These are phyloP conservation scores for Tylopilus cervinicoccineus DNA, from an alignment of 768 basidiomycete species.

Conservation along the genomic window DNA sequence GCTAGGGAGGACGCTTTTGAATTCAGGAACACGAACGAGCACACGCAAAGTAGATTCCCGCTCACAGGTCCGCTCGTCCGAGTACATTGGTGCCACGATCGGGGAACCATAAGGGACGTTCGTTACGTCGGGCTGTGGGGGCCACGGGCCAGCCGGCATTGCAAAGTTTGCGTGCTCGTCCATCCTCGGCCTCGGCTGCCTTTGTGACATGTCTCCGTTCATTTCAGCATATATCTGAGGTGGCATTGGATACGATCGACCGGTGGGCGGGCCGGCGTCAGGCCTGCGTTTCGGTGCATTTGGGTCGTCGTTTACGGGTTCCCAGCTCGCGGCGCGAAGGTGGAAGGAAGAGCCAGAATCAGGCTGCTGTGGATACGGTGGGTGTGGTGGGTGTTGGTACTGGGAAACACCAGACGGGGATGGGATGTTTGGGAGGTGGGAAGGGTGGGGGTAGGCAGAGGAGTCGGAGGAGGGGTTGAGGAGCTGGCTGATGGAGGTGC, in stretches of 20 bases:
- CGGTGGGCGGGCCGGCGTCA: conserved; percentile 30
- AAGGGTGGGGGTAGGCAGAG: conserved; percentile 30
- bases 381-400: conserved; percentile 28
- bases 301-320: conserved; percentile 34
- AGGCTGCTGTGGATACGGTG: conserved; percentile 25
- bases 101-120: conserved; percentile 41
- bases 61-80: conserved; percentile 58
- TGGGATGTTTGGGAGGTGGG: conserved; percentile 27
- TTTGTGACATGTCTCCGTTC: conserved; percentile 29
- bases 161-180: conserved; percentile 30
- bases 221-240: conserved; percentile 33
- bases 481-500: conserved; percentile 48
- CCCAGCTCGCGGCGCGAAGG: conserved; percentile 65
- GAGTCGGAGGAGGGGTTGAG: conserved; percentile 45
- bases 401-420: conserved; percentile 22
- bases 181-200: conserved; percentile 27
- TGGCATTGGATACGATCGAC: conserved; percentile 34
- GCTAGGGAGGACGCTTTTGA: conserved; percentile 28
- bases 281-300: conserved; percentile 34
- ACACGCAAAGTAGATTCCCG: conserved; percentile 7
- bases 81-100: conserved; percentile 45
- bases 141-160: conserved; percentile 31
- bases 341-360: conserved; percentile 40
- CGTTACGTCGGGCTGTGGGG: conserved; percentile 31
- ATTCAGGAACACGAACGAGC: conserved; percentile 13